phyloP scores from a whole-genome alignment of 2,329 filamentous ascomycete genomes.

The Rosellinia necatrix region DNA sequence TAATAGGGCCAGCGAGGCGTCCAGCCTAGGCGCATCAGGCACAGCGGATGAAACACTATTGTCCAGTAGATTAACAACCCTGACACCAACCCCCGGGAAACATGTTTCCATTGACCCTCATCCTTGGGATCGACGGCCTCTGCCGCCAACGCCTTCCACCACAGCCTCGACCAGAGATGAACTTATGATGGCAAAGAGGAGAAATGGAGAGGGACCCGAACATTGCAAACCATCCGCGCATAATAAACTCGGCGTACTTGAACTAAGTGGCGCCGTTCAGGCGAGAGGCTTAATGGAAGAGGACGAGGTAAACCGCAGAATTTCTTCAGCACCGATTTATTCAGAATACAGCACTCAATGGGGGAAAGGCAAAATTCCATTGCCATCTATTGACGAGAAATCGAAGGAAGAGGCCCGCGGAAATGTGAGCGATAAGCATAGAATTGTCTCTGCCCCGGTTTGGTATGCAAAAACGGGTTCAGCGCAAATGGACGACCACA shows the following conservation, averaged over 20 bases:
- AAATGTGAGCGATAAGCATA: conserved; percentile 42
- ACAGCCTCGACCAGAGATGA: conserved; percentile 37
- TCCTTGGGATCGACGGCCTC: conserved; percentile 53
- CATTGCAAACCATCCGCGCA: conserved; percentile 22
- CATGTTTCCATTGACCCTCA: conserved; percentile 18
- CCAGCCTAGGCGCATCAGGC: too few relatives aligned
- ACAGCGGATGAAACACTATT: conserved; percentile 11
- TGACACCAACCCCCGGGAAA: conserved; percentile 19
- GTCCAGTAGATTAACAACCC: conserved; percentile 20
- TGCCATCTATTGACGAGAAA: conserved; percentile 56
- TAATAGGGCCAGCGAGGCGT: conserved; percentile 17
- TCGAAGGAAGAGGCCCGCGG: conserved; percentile 31
- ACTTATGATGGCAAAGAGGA: conserved; percentile 31
- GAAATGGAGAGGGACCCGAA: conserved; percentile 8
- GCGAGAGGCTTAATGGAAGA: conserved; percentile 21
- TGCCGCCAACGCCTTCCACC: conserved; percentile 54
- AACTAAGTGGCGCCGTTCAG: conserved; percentile 24
- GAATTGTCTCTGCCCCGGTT: conserved; percentile 53
- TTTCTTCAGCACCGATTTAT: conserved; percentile 57
- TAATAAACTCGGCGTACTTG: conserved; percentile 23
- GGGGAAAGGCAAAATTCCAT: conserved; percentile 43
- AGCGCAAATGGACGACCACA: conserved; percentile 38
- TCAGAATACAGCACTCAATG: conserved; percentile 45
- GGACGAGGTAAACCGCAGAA: conserved; percentile 48
- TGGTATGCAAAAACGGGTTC: conserved; percentile 20